Evolutionary conservation across 176 grass and related monocot genomes (phyloP).

Genomic region (Cenchrus americanus): DNA sequence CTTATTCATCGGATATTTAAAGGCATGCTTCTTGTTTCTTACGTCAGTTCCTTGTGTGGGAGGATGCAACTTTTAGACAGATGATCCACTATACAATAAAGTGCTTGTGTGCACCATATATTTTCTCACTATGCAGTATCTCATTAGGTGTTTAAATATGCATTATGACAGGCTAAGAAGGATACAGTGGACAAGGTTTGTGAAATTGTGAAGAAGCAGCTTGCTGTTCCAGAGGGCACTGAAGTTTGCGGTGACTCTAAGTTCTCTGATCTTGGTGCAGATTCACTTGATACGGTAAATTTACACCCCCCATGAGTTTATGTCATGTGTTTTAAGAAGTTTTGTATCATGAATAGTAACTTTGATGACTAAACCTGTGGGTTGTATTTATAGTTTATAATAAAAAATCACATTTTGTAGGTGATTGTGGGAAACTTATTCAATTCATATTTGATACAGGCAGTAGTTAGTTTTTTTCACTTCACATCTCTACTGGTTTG

Average conservation of each 20-base stretch:
- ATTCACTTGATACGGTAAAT: conserved; percentile 71
- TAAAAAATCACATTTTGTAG: neutral
- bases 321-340: neutral
- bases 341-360: neutral
- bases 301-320: neutral
- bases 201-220: conserved; percentile 70
- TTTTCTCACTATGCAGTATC: neutral
- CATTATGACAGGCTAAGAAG: conserved; percentile 49
- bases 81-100: neutral
- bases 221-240: conserved; percentile 54
- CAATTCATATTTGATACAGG: no score
- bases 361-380: neutral
- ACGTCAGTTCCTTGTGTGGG: neutral
- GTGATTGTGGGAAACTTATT: neutral
- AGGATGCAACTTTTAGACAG: neutral
- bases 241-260: conserved; percentile 50
- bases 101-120: neutral
- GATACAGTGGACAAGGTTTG: conserved; percentile 68
- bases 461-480: neutral
- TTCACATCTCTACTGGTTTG: neutral
- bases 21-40: no score
- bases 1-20: neutral
- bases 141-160: neutral
- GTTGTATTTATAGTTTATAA: neutral
- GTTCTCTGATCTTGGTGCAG: conserved; percentile 65